Evolutionary conservation across 208 protist species (phyloP).

Genomic region (Ichthyophonus hoferi): DNA sequence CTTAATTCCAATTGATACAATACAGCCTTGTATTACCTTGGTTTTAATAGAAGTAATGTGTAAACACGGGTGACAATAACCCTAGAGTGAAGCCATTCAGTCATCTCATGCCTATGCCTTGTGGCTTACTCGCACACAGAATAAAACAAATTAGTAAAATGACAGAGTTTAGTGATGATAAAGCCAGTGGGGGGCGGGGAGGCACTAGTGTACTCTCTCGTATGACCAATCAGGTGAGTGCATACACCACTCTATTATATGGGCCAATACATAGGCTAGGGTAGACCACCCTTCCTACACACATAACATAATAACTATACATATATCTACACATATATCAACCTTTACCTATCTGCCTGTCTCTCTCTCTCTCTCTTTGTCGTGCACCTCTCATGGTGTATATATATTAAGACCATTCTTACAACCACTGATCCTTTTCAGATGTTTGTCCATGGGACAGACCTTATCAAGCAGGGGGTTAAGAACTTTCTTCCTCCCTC

Average conservation of each 20-base stretch:
- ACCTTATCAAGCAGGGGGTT: constrained; percentile 46
- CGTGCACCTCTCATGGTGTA: too few relatives aligned
- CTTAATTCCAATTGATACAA: too few relatives aligned
- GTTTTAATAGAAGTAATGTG: too few relatives aligned
- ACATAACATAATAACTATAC: too few relatives aligned
- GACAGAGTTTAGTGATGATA: constrained; percentile 11
- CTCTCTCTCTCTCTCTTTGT: neutral
- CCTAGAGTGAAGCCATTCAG: neutral
- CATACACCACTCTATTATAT: too few relatives aligned
- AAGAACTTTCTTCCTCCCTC: constrained; percentile 52
- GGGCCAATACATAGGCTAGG: too few relatives aligned
- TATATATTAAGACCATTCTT: too few relatives aligned
- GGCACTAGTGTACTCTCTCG: neutral
- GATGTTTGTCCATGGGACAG: constrained; percentile 23
- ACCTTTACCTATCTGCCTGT: neutral
- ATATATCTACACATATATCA: neutral
- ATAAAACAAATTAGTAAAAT: constrained; percentile 22
- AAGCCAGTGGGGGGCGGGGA: neutral
- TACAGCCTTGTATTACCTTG: too few relatives aligned
- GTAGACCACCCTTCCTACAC: too few relatives aligned
- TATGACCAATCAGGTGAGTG: neutral
- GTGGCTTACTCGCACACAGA: neutral
- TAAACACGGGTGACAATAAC: too few relatives aligned
- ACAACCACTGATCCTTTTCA: constrained; percentile 6
- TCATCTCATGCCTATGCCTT: neutral